These are phyloP conservation scores for Bullera alba DNA, from an alignment of 768 basidiomycete genomes.

Conservation along the genomic window DNA sequence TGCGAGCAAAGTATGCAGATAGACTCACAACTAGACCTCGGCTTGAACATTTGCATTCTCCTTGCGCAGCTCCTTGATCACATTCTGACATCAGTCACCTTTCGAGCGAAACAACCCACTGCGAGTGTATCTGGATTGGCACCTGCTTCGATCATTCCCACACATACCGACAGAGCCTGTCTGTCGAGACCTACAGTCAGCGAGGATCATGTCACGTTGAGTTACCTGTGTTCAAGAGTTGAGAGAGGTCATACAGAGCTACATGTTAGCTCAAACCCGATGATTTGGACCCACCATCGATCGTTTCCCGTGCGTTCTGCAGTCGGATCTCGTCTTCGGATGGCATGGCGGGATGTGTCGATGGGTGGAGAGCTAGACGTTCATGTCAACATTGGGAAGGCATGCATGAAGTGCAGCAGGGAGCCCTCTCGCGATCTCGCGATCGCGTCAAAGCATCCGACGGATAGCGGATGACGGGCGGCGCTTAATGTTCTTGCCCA, in stretches of 20 bases:
- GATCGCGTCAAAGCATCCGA: too few relatives aligned
- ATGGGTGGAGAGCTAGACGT: too few relatives aligned
- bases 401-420: too few relatives aligned
- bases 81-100: background rate
- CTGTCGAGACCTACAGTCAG: constrained; percentile 59
- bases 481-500: too few relatives aligned
- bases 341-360: too few relatives aligned
- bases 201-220: background rate
- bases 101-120: constrained; percentile 51
- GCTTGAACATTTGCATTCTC: background rate
- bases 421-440: too few relatives aligned
- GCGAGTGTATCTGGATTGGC: constrained; percentile 88
- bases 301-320: constrained; percentile 39
- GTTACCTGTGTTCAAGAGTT: constrained; percentile 66
- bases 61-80: background rate
- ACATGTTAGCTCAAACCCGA: background rate
- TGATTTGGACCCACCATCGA: constrained; percentile 26
- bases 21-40: too few relatives aligned
- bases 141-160: constrained; percentile 84
- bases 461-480: too few relatives aligned
- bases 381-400: too few relatives aligned
- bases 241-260: constrained; percentile 84
- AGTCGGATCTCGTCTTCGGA: constrained; percentile 29
- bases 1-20: too few relatives aligned
- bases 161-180: constrained; percentile 83